phyloP scores from a whole-genome alignment of 768 basidiomycete species.

The Xerocomellus chrysenteron region DNA sequence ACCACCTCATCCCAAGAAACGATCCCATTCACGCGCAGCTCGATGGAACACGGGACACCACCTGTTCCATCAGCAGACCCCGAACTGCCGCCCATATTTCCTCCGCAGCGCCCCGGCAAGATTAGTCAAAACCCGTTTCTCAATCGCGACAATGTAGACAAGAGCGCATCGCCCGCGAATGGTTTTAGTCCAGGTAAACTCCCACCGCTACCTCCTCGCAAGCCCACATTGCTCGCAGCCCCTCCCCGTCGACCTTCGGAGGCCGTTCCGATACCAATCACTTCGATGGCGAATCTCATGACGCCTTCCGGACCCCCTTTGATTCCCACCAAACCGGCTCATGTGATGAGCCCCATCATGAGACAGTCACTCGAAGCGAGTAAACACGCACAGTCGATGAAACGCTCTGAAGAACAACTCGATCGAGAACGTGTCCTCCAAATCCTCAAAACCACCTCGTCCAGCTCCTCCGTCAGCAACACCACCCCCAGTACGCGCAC shows the following conservation, averaged over 20 bases:
- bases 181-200: conserved; percentile 19
- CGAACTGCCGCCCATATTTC: neutral
- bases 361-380: conserved; percentile 72
- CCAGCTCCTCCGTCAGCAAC: conserved; percentile 17
- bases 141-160: conserved; percentile 22
- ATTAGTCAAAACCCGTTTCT: conserved; percentile 34
- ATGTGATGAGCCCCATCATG: conserved; percentile 65
- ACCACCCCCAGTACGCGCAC: conserved; percentile 13
- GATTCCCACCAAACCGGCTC: conserved; percentile 32
- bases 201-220: conserved; percentile 37
- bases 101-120: conserved; percentile 18
- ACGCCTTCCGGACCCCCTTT: conserved; percentile 16
- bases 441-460: conserved; percentile 64
- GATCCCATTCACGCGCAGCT: conserved; percentile 29
- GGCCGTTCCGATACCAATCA: neutral
- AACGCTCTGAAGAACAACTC: conserved; percentile 64
- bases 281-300: neutral
- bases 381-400: conserved; percentile 67
- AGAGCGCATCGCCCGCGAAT: neutral
- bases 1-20: conserved; percentile 25
- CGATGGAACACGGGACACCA: conserved; percentile 12
- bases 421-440: conserved; percentile 70
- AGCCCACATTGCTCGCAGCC: conserved; percentile 27
- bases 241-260: conserved; percentile 24
- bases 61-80: conserved; percentile 1